Conservation (phyloP, 164 flowering plant genomes). For the Aristolochia fimbriata region DNA sequence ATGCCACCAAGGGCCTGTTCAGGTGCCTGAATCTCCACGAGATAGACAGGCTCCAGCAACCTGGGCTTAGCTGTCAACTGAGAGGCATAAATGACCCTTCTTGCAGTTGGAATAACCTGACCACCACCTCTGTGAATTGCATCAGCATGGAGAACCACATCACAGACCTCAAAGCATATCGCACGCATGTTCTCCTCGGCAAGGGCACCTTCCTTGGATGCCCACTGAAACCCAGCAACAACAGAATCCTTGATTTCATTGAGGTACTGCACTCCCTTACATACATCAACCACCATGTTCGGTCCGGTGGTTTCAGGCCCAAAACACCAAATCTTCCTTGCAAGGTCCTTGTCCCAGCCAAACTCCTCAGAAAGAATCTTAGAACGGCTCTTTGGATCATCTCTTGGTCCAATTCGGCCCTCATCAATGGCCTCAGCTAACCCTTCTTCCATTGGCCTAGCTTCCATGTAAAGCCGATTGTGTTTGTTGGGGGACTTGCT, state of each 20-base stretch:
- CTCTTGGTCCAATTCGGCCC: slow-evolving; percentile 25
- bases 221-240: slow-evolving; percentile 26
- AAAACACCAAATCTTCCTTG: slow-evolving; percentile 30
- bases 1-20: slow-evolving; percentile 54
- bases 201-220: slow-evolving; percentile 28
- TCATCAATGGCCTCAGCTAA: slow-evolving; percentile 30
- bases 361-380: slow-evolving; percentile 25
- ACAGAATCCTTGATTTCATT: slow-evolving; percentile 31
- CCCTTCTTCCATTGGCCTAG: slow-evolving; percentile 26
- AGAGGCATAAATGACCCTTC: slow-evolving; percentile 24
- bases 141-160: slow-evolving; percentile 30
- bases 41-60: slow-evolving; percentile 22
- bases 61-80: slow-evolving; percentile 27
- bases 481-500: slow-evolving; percentile 30
- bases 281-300: slow-evolving; percentile 28
- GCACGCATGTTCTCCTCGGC: slow-evolving; percentile 32
- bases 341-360: slow-evolving; percentile 28
- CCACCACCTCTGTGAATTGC: slow-evolving; percentile 31
- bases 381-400: slow-evolving; percentile 22
- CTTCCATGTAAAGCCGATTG: slow-evolving; percentile 29
- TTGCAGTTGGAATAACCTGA: slow-evolving; percentile 22
- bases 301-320: slow-evolving; percentile 31
- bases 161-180: slow-evolving; percentile 31
- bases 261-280: slow-evolving; percentile 29
- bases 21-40: slow-evolving; percentile 29